Evolutionary conservation across 805 yeast species (phyloP), one percentile per base, ranked within the genome.

Genomic region (Hanseniaspora clermontiae): DNA sequence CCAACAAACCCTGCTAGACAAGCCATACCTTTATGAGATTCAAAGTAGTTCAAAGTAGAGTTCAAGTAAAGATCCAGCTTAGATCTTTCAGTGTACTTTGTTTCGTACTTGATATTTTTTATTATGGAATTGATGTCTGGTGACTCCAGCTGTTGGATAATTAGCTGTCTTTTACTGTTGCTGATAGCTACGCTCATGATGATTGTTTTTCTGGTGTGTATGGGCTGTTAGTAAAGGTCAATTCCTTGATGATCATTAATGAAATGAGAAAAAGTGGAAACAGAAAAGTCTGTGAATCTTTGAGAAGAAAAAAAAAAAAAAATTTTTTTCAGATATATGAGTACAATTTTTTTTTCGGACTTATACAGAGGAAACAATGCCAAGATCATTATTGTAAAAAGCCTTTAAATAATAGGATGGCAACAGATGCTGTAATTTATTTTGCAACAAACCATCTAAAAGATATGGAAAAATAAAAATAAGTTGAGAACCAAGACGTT

Each of bases 21-120:
- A 4, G 90, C 75, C 59, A 86, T 62, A 66, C 82, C 77, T 10
- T 96, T 96, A 67, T 89, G 96, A 51, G 80, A 77, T 7, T 86
- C 79, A 78, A 82, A 74, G 69, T 81, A 78, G 19, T 75, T 75
- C 17, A 77, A 61, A 0, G 81, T 73, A 61, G 75, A 73, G 66
- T 85, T 86, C 61, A 85, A 82, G 65, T 82, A 83, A 66, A 79
- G 74, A 62, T 84, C 90, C 68, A 66, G 62, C 8, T 72, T 67
- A 12, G 63, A 60, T 57, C 64, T 66, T 51, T 46, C 52, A 17
- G 39, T 51, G 38, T 57, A 57, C 43, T 63, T 37, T 66, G 61
- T 17, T 62, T 49, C 56, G 56, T 56, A 60, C 67, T 48, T 59
- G 65, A 45, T 10, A 15, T 43, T 20, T 19, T 55, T 48, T 19